Conservation (phyloP, 495 filamentous ascomycete genomes). For the Neurospora sp. region DNA sequence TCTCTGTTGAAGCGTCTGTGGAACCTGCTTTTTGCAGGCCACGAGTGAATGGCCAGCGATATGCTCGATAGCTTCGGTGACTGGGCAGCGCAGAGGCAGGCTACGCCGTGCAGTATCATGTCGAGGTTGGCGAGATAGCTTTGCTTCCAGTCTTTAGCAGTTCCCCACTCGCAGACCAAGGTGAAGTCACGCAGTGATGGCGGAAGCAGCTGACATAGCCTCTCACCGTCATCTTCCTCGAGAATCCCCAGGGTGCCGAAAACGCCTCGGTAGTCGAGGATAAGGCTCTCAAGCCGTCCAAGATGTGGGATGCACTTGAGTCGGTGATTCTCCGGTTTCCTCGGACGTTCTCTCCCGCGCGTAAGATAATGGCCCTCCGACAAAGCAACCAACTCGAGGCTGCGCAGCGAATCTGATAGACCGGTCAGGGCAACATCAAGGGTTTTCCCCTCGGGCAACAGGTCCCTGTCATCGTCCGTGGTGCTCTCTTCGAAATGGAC, state of each 20-base stretch:
- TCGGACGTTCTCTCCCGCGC: conserved; percentile 19
- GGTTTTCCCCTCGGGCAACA: conserved; percentile 21
- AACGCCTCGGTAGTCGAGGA: conserved; percentile 23
- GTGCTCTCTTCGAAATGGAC: conserved; percentile 23
- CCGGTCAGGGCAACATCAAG: conserved; percentile 17
- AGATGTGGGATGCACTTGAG: conserved; percentile 22
- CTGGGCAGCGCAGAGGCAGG: conserved; percentile 13
- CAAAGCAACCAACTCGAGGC: conserved; percentile 19
- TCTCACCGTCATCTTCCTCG: conserved; percentile 24
- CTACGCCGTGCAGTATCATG: conserved; percentile 23
- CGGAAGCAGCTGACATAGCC: conserved; percentile 21
- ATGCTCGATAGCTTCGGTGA: conserved; percentile 14
- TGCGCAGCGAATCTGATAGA: conserved; percentile 12
- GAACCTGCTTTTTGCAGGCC: conserved; percentile 23
- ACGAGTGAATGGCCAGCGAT: conserved; percentile 25
- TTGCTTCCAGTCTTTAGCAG: conserved; percentile 22
- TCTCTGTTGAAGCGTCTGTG: conserved; percentile 21
- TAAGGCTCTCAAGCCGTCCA: conserved; percentile 13
- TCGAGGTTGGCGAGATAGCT: conserved; percentile 22
- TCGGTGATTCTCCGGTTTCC: conserved; percentile 26
- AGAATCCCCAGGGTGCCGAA: conserved; percentile 25
- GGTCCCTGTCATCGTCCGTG: conserved; percentile 19
- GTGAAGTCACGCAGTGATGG: conserved; percentile 19
- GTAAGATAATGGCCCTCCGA: conserved; percentile 24
- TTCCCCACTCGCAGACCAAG: conserved; percentile 25